Evolutionary conservation across 2,329 filamentous ascomycete species (phyloP).

Genomic region (Claviceps cyperi): DNA sequence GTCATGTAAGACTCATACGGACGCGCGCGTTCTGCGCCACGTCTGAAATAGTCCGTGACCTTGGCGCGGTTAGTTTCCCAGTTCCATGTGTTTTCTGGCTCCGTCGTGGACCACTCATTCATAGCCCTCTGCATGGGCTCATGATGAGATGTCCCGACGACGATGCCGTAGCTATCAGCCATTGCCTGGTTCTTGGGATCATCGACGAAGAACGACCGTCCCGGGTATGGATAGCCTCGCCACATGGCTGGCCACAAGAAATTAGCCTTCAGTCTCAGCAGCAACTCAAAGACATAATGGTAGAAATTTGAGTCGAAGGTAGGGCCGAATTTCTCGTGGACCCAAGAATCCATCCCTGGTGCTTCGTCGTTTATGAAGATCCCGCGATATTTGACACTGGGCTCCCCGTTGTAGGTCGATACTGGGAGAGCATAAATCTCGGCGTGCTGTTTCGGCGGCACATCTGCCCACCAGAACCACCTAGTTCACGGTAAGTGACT

Average conservation of each 20-base stretch:
- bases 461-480: conserved; percentile 48
- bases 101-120: conserved; percentile 27
- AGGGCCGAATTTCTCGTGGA: conserved; percentile 30
- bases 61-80: conserved; percentile 42
- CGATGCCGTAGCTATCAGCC: conserved; percentile 48
- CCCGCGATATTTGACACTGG: conserved; percentile 44
- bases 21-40: conserved; percentile 39
- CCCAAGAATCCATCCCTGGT: conserved; percentile 37
- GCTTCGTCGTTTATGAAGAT: conserved; percentile 46
- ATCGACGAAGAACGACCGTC: conserved; percentile 46
- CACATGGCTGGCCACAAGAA: conserved; percentile 57
- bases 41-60: conserved; percentile 41
- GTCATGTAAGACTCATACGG: conserved; percentile 46
- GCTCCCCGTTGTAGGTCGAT: conserved; percentile 24
- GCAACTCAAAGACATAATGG: conserved; percentile 45
- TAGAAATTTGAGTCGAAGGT: conserved; percentile 46
- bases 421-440: conserved; percentile 31
- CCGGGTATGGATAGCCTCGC: conserved; percentile 32
- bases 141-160: conserved; percentile 50
- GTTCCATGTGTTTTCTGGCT: conserved; percentile 38
- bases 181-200: conserved; percentile 42
- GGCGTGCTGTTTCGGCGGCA: conserved; percentile 29
- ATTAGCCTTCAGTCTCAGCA: conserved; percentile 44
- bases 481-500: conserved; percentile 7
- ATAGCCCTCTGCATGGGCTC: conserved; percentile 51